Percentiles rank a stretch among this genome's conserved stretches.
These are phyloP conservation scores for Xanthoconium stramineum DNA, from an alignment of 768 basidiomycete species.

Conservation along the genomic window DNA sequence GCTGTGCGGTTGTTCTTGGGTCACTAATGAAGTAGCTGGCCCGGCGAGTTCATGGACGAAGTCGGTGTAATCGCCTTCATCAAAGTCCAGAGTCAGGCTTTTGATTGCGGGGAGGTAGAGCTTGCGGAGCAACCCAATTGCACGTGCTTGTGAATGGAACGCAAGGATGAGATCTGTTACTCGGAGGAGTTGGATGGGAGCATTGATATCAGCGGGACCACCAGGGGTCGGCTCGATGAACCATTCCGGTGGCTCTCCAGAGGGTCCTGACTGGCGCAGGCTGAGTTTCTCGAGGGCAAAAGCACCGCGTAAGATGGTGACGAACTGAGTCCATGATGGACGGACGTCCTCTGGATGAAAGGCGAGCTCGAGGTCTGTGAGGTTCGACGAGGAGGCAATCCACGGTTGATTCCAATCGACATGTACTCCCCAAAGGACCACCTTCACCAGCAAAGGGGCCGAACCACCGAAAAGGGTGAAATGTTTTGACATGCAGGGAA, in stretches of 20 bases:
- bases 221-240: not conserved
- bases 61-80: not conserved
- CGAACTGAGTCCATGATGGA: slow-evolving; percentile 1
- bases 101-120: not conserved
- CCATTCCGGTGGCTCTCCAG: not conserved
- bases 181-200: not conserved
- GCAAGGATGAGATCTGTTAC: not conserved
- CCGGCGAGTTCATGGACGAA: not conserved
- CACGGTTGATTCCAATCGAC: not conserved
- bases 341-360: not conserved
- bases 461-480: not conserved
- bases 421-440: not conserved
- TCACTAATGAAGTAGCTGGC: not conserved
- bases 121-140: not conserved
- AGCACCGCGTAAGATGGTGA: not conserved
- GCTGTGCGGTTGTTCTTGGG: not conserved
- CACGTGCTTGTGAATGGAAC: not conserved
- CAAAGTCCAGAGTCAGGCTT: not conserved
- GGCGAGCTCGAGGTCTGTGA: not conserved
- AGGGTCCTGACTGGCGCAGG: not conserved
- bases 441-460: not conserved
- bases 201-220: not conserved
- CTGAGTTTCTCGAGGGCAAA: not conserved
- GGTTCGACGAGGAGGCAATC: not conserved
- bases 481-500: not conserved